Conservation (phyloP, 441 rosid genomes). For the Adansonia grandidieri region DNA sequence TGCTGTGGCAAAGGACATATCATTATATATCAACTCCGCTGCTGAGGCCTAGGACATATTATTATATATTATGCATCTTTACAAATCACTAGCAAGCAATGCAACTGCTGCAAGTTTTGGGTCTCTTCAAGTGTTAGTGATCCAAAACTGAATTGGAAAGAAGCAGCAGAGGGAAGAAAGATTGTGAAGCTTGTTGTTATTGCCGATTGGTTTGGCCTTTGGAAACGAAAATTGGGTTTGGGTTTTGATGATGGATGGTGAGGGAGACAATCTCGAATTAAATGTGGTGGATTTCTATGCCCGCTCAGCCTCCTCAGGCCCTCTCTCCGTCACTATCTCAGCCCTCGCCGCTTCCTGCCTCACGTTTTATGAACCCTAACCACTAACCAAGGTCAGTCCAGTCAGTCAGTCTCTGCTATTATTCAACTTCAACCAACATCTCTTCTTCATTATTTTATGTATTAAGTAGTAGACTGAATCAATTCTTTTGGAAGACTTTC, state of each 20-base stretch:
- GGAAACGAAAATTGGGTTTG: neutral
- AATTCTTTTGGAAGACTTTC: neutral
- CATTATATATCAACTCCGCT: neutral
- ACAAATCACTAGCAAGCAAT: neutral
- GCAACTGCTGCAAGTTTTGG: neutral
- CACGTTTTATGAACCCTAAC: neutral
- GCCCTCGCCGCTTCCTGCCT: neutral
- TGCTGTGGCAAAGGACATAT: neutral
- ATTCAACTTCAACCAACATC: neutral
- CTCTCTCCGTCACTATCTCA: neutral
- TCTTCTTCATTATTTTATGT: neutral
- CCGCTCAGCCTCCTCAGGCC: neutral
- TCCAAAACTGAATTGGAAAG: neutral
- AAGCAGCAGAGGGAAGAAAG: neutral
- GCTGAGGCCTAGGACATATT: neutral
- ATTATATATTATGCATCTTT: neutral
- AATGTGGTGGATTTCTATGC: neutral
- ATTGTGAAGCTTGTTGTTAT: neutral
- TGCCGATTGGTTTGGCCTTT: neutral
- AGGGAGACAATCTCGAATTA: neutral
- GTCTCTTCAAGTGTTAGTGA: neutral
- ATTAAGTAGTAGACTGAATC: conserved; percentile 6
- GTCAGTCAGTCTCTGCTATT: neutral
- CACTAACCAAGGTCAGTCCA: neutral
- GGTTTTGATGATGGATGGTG: neutral